Percentiles rank a stretch among this genome's conserved stretches.
These are phyloP conservation scores for Pseudocercospora fuligena DNA, from an alignment of 2,329 filamentous ascomycete genomes.

Conservation along the genomic window DNA sequence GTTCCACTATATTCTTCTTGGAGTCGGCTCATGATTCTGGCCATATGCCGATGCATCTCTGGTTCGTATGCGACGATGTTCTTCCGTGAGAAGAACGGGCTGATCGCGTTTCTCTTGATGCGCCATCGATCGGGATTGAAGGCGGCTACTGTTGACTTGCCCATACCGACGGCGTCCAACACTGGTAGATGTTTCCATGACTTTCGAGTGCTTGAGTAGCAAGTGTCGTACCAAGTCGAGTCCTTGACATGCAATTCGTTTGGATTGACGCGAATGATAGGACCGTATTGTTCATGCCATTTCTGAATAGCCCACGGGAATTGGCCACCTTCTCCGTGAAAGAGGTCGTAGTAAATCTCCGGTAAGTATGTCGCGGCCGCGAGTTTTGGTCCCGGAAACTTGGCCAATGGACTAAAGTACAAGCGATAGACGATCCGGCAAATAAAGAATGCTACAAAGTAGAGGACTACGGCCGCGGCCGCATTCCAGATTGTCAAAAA, in stretches of 20 bases:
- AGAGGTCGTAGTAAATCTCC: constrained; percentile 44
- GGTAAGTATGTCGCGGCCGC: constrained; percentile 43
- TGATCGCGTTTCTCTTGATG: constrained; percentile 1
- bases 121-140: background rate
- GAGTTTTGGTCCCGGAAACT: constrained; percentile 43
- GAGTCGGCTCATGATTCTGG: constrained; percentile 3
- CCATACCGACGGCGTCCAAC: background rate
- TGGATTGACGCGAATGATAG: constrained; percentile 45
- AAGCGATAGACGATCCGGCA: constrained; percentile 33
- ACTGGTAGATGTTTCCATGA: constrained; percentile 13
- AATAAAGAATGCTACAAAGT: background rate
- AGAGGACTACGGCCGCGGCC: background rate
- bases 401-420: constrained; percentile 41
- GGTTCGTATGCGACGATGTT: constrained; percentile 2
- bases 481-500: background rate
- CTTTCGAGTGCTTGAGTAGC: constrained; percentile 36
- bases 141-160: background rate
- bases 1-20: constrained; percentile 13
- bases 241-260: constrained; percentile 46
- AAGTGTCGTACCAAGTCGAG: constrained; percentile 41
- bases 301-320: constrained; percentile 11
- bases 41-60: background rate
- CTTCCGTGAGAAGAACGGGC: constrained; percentile 4
- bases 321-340: constrained; percentile 21
- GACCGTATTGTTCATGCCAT: constrained; percentile 31